These are phyloP conservation scores for Anethum foeniculum DNA, from an alignment of 140 eudicot species.

Conservation along the genomic window DNA sequence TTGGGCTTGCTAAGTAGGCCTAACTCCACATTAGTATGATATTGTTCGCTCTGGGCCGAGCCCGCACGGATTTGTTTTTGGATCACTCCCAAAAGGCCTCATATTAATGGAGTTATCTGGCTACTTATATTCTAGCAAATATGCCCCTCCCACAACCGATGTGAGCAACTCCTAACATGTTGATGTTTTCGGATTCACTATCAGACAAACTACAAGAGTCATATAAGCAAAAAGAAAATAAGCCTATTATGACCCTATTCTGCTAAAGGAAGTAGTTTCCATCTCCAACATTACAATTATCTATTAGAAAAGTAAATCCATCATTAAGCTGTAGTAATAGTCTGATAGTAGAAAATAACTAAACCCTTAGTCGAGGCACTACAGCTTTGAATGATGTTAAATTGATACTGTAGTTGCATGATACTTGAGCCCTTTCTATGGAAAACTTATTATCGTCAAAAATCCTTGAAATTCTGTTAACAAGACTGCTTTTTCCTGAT, in stretches of 20 bases:
- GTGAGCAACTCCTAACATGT: too few species aligned
- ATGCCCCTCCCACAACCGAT: too few species aligned
- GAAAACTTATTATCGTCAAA: slow-evolving; percentile 61
- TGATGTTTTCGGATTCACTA: slow-evolving; percentile 31
- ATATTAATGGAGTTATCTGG: too few species aligned
- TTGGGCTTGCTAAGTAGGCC: too few species aligned
- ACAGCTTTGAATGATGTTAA: not conserved
- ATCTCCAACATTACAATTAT: slow-evolving; percentile 35
- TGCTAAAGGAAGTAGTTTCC: slow-evolving; percentile 72
- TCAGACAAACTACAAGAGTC: slow-evolving; percentile 59
- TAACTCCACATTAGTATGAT: too few species aligned
- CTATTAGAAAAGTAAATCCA: slow-evolving; percentile 32
- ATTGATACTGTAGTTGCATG: slow-evolving; percentile 35
- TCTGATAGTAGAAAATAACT: not conserved
- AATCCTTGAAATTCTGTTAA: slow-evolving; percentile 58
- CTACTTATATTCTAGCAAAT: too few species aligned
- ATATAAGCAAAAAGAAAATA: slow-evolving; percentile 56
- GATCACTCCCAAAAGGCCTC: too few species aligned
- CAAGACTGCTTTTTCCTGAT: slow-evolving; percentile 85
- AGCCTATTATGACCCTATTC: slow-evolving; percentile 61
- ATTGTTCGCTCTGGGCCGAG: too few species aligned
- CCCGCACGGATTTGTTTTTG: too few species aligned
- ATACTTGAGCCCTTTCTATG: slow-evolving; percentile 80
- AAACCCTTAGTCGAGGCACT: not conserved
- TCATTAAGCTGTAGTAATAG: not conserved